Percentiles rank a stretch among this genome's conserved stretches.
Evolutionary conservation across 208 protist genomes (phyloP).

Genomic region (Endotrypanum monterogeii): DNA sequence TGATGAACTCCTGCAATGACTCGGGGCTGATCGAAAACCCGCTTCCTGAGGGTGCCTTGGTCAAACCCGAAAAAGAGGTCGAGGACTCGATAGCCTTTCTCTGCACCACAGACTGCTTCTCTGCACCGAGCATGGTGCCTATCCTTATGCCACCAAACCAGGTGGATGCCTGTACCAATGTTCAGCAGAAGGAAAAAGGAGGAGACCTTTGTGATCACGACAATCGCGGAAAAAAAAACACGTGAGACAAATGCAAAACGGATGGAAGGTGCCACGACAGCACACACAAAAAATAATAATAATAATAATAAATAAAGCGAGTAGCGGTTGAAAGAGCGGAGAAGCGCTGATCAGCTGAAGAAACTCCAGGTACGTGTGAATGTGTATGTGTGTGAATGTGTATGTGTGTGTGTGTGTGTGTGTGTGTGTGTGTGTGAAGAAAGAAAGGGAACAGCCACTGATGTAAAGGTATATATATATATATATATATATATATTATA

Average conservation of each 20-base stretch:
- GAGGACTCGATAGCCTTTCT: constrained; percentile 2
- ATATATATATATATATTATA: background rate
- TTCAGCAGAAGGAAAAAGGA: background rate
- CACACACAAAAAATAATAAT: background rate
- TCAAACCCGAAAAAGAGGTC: background rate
- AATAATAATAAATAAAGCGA: background rate
- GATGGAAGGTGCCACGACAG: background rate
- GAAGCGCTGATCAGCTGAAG: too few relatives aligned
- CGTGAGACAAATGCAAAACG: background rate
- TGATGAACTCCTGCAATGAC: constrained; percentile 43
- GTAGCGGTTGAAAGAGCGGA: background rate
- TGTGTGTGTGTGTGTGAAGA: too few relatives aligned
- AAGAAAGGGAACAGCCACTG: too few relatives aligned
- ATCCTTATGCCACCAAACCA: background rate
- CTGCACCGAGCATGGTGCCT: background rate
- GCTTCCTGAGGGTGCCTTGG: background rate
- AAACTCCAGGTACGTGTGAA: too few relatives aligned
- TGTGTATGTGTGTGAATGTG: too few relatives aligned
- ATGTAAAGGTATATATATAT: too few relatives aligned
- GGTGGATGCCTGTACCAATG: background rate
- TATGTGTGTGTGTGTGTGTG: too few relatives aligned
- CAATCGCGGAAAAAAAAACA: background rate
- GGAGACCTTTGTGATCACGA: too few relatives aligned
- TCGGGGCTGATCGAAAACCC: constrained; percentile 50
- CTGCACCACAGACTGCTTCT: constrained; percentile 19